phyloP scores from a whole-genome alignment of 768 basidiomycete genomes.

The Amanita subjunquillea region DNA sequence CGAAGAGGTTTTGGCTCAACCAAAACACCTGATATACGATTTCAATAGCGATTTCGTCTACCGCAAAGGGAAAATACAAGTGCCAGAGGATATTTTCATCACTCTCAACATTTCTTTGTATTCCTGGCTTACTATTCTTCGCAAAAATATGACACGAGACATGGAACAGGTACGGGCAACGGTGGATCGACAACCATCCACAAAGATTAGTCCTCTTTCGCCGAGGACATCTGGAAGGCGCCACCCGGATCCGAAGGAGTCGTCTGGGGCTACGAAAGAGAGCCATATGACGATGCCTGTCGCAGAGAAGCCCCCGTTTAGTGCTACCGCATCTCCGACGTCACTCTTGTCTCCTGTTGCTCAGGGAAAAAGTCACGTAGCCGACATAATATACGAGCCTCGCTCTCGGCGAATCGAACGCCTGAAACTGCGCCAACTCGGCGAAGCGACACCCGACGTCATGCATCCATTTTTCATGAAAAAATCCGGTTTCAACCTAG shows the following conservation, averaged over 20 bases:
- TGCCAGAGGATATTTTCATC: constrained; percentile 71
- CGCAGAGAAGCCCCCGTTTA: not conserved
- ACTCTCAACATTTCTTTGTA: constrained; percentile 77
- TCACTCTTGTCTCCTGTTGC: constrained; percentile 2
- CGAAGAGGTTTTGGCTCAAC: constrained; percentile 33
- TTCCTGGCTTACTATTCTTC: constrained; percentile 69
- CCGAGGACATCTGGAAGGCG: not conserved
- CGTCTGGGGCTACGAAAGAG: constrained; percentile 20
- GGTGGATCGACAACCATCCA: constrained; percentile 40
- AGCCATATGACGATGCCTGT: not conserved
- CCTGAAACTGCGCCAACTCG: constrained; percentile 77
- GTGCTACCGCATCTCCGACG: not conserved
- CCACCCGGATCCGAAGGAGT: constrained; percentile 19
- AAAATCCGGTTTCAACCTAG: constrained; percentile 72
- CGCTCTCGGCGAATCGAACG: constrained; percentile 62
- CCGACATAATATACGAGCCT: constrained; percentile 39
- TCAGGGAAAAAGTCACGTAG: not conserved
- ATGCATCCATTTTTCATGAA: constrained; percentile 87
- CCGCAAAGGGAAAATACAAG: constrained; percentile 35
- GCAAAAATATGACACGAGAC: constrained; percentile 67
- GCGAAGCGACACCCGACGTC: constrained; percentile 82
- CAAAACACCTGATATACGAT: constrained; percentile 46
- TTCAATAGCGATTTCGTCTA: constrained; percentile 64
- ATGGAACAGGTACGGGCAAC: constrained; percentile 63
- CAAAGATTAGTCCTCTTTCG: constrained; percentile 14